Conservation (phyloP, 139 green algal genomes). For the Micromonas pusilla region DNA sequence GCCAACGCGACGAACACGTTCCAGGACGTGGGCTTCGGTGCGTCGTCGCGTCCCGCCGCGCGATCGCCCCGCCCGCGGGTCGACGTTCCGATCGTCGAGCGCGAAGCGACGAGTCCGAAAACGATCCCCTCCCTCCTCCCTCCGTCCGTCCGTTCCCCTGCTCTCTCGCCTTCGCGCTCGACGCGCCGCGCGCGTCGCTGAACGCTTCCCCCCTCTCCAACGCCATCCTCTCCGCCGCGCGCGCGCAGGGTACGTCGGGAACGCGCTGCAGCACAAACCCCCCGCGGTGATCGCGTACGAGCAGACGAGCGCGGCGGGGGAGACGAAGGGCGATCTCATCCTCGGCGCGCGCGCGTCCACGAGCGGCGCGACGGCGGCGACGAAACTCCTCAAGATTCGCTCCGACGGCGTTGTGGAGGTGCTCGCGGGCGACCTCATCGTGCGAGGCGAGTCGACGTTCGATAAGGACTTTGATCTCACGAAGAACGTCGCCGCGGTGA, state of each 20-base stretch:
- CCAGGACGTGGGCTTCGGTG: background rate
- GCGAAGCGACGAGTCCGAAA: too few species aligned
- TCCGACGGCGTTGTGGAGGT: background rate
- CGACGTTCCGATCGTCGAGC: too few species aligned
- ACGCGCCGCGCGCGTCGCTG: too few species aligned
- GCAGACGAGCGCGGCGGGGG: background rate
- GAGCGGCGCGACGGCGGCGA: too few species aligned
- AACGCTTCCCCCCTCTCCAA: too few species aligned
- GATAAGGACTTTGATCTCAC: background rate
- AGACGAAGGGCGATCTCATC: background rate
- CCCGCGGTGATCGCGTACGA: background rate
- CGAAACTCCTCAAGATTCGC: background rate
- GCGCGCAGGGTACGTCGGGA: background rate
- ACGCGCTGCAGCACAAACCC: background rate
- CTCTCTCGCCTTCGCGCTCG: too few species aligned
- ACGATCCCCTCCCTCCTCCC: too few species aligned
- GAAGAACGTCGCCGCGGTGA: background rate
- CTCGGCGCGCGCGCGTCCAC: background rate
- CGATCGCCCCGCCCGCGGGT: too few species aligned
- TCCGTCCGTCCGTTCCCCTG: too few species aligned
- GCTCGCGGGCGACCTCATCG: background rate
- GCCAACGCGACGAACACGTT: background rate
- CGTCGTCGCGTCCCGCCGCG: too few species aligned
- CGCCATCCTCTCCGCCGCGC: too few species aligned
- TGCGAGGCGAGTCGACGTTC: background rate